Base-by-base conservation (phyloP, 2,329 filamentous ascomycete species). In the Aureobasidium sp. region DNA sequence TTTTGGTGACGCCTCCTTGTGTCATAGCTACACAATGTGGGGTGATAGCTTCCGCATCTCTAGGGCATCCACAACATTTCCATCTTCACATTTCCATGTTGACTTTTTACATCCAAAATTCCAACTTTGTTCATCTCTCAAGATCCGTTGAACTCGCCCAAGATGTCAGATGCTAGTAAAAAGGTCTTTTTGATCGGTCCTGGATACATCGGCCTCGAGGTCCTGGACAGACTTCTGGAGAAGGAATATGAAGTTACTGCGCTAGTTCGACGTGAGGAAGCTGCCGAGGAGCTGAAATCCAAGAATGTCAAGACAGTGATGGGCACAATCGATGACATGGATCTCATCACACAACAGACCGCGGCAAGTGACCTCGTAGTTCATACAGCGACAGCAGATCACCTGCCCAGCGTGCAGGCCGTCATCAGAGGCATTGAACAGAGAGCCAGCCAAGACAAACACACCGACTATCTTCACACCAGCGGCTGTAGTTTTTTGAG, bases 381-480 rank as follows among this genome's bases (percentile, higher is more conserved):
- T 51, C 74, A 78, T 61, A 75, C 71, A 6, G 75, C 75, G 11
- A 75, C 73, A 3, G 73, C 74, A 3, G 74, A 78, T 61, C 68
- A 78, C 54, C 61, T 73, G 16, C 70, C 71, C 10, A 72, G 69
- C 11, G 74, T 67, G 1, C 58, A 73, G 58, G 72, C 74, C 14
- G 66, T 78, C 11, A 61, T 77, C 3, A 66, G 69, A 8, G 75
- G 73, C 6, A 60, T 78, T 47, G 58, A 66, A 42, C 58, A 68
- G 50, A 68, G 73, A 6, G 67, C 71, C 1, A 57, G 62, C 1
- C 58, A 68, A 29, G 66, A 64, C 10, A 66, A 70, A 24, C 54
- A 54, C 21, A 74, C 72, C 16, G 73, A 74, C 55, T 78, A 69
- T 64, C 75, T 77, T 53, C 75, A 77, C 59, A 78, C 74, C 3